A percentile compares a stretch with the other conserved stretches of the same genome.
phyloP scores from a whole-genome alignment of 1,284 basidiomycete species.

The Moesziomyces sp. region DNA sequence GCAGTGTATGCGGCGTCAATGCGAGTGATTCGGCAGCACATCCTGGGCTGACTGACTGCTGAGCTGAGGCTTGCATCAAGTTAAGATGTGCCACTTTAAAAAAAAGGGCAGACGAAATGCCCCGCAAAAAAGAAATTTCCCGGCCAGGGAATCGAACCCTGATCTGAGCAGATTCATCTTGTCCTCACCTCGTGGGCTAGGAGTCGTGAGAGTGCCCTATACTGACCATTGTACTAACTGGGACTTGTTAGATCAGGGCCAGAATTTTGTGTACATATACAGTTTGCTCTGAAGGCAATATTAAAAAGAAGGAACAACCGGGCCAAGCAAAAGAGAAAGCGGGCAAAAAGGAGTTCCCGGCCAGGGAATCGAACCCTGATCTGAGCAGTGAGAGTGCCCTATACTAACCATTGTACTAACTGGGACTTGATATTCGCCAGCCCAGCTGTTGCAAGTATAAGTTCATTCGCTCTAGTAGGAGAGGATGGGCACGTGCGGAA shows the following conservation, averaged over 20 bases:
- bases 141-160: conserved; percentile 56
- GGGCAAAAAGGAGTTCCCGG: conserved; percentile 37
- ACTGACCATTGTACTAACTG: conserved; percentile 46
- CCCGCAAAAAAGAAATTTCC: conserved; percentile 21
- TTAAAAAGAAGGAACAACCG: too few species aligned
- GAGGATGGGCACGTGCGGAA: too few species aligned
- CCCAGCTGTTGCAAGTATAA: not conserved
- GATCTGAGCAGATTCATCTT: conserved; percentile 17
- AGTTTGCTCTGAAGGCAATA: too few species aligned
- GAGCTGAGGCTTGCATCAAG: not conserved
- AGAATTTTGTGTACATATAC: not conserved
- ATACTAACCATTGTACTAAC: conserved; percentile 49
- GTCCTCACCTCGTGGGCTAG: too few species aligned
- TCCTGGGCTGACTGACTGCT: too few species aligned
- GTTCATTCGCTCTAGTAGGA: too few species aligned
- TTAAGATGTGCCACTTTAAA: not conserved
- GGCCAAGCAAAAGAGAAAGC: too few species aligned
- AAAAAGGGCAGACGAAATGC: too few species aligned
- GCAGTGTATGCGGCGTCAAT: too few species aligned
- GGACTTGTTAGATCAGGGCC: not conserved
- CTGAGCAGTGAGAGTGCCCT: conserved; percentile 49
- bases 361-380: conserved; percentile 57
- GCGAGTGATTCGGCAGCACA: too few species aligned
- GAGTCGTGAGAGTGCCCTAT: conserved; percentile 29
- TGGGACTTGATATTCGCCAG: not conserved